phyloP scores from a whole-genome alignment of 2,329 filamentous ascomycete genomes.

The Penicillium fuscoglaucum region DNA sequence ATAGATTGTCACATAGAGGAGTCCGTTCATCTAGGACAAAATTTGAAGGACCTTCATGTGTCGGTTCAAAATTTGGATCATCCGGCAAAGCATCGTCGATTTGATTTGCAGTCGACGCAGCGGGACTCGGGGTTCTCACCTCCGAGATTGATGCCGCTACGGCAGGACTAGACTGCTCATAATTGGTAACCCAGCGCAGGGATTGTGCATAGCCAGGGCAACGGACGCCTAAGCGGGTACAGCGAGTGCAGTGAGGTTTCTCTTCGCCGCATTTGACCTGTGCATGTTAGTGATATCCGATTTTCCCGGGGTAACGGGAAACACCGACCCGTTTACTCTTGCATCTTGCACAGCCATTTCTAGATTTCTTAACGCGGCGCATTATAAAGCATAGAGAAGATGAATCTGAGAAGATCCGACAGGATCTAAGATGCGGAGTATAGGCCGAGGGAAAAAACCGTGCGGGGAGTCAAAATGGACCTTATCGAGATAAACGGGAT shows the following conservation, averaged over 20 bases:
- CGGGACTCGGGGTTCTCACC: conserved; percentile 15
- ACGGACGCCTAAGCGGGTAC: conserved; percentile 39
- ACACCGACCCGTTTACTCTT: conserved; percentile 42
- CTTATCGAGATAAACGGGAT: conserved; percentile 18
- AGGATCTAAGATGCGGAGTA: conserved; percentile 13
- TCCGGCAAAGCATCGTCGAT: conserved; percentile 9
- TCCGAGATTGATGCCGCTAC: conserved; percentile 15
- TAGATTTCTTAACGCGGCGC: conserved; percentile 45
- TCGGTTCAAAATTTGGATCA: neutral
- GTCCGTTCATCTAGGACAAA: conserved; percentile 22
- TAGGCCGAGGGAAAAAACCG: neutral
- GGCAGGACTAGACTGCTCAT: conserved; percentile 24
- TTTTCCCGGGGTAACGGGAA: neutral
- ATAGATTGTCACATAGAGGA: conserved; percentile 32
- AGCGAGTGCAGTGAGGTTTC: conserved; percentile 41
- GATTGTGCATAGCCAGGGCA: conserved; percentile 43
- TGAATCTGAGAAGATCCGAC: conserved; percentile 6
- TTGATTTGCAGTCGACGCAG: conserved; percentile 8
- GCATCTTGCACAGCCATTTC: conserved; percentile 45
- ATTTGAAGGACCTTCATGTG: conserved; percentile 6
- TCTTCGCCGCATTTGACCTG: conserved; percentile 46
- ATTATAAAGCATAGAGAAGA: conserved; percentile 19
- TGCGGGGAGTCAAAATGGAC: conserved; percentile 18
- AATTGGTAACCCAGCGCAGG: conserved; percentile 41
- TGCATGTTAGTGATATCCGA: conserved; percentile 3